Evolutionary conservation across 306 rosid genomes (phyloP).

Genomic region (Corylus americana): DNA sequence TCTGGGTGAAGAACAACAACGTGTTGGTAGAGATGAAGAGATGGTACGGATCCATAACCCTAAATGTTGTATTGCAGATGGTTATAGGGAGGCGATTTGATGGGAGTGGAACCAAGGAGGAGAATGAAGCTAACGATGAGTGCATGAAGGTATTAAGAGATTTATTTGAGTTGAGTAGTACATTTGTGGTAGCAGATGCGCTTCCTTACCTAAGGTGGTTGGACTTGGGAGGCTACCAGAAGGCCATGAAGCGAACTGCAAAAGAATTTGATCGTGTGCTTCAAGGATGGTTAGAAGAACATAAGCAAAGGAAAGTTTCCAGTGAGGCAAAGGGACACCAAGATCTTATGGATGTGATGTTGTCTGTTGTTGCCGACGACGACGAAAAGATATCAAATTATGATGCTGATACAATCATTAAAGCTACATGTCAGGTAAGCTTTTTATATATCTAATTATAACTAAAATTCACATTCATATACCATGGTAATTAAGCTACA

Average conservation of each 20-base stretch:
- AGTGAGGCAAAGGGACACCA: background rate
- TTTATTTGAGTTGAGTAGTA: background rate
- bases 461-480: too few relatives aligned
- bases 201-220: conserved; percentile 46
- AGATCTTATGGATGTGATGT: conserved; percentile 40
- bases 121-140: conserved; percentile 7
- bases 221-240: conserved; percentile 40
- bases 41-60: conserved; percentile 31
- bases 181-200: conserved; percentile 22
- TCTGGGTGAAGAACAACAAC: background rate
- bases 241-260: conserved; percentile 2
- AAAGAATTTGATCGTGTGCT: conserved; percentile 27
- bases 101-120: background rate
- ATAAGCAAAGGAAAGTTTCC: conserved; percentile 2
- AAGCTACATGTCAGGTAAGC: conserved; percentile 12
- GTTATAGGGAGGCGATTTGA: conserved; percentile 30
- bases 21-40: conserved; percentile 27
- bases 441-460: background rate
- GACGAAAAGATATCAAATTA: background rate
- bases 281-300: conserved; percentile 30
- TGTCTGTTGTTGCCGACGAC: conserved; percentile 1
- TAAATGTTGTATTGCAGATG: conserved; percentile 19
- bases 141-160: conserved; percentile 15
- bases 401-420: conserved; percentile 19
- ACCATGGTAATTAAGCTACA: conserved; percentile 7